phyloP scores from a whole-genome alignment of 257 asterid species.

The Echium plantagineum region DNA sequence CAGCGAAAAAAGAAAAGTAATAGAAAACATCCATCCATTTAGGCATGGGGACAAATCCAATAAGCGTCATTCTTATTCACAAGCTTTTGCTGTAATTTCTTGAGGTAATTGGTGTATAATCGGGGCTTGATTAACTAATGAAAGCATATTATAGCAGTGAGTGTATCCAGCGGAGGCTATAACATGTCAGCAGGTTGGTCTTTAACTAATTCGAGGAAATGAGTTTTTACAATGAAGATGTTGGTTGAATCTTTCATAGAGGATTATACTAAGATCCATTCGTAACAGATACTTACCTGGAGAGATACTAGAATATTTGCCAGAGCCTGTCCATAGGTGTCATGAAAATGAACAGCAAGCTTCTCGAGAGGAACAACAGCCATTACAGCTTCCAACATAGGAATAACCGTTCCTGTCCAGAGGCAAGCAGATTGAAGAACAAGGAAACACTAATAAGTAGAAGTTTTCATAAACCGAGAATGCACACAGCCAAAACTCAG shows the following conservation, averaged over 20 bases:
- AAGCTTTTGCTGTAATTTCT: no score
- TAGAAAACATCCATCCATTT: no score
- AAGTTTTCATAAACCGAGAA: not conserved
- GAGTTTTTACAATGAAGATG: not conserved
- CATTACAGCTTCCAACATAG: slow-evolving; percentile 92
- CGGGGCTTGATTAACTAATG: no score
- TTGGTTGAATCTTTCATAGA: not conserved
- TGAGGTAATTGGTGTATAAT: no score
- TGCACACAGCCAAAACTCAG: not conserved
- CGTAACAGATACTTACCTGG: slow-evolving; percentile 48
- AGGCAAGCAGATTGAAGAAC: slow-evolving; percentile 5
- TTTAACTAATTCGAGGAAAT: no score
- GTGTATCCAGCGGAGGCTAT: no score
- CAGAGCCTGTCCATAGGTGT: slow-evolving; percentile 85
- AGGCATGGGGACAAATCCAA: no score
- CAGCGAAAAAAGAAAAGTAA: not conserved
- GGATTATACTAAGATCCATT: not conserved
- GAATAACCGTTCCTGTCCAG: slow-evolving; percentile 54
- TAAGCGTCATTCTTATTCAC: no score
- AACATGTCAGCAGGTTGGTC: no score
- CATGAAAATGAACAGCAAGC: slow-evolving; percentile 90
- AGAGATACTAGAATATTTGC: slow-evolving; percentile 80
- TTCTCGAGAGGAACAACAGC: slow-evolving; percentile 76
- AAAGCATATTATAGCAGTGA: no score
- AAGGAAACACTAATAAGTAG: not conserved